phyloP scores from a whole-genome alignment of 1,284 basidiomycete species.

The Porogramme epimiltina region DNA sequence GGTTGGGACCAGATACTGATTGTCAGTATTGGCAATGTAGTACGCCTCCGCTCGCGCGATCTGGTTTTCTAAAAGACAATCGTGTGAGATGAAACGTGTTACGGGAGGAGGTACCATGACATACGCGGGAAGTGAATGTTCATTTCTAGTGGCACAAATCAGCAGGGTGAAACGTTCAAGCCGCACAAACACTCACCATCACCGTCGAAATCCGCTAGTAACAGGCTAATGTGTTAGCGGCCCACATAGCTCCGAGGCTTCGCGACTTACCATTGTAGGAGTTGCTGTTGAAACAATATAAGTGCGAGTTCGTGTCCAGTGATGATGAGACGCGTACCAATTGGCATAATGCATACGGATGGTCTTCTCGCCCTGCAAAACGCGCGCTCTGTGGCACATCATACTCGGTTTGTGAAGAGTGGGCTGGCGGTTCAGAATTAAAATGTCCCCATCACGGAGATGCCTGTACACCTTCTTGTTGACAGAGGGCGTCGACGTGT shows the following conservation, averaged over 20 bases:
- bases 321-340: slow-evolving; percentile 58
- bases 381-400: slow-evolving; percentile 97
- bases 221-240: slow-evolving; percentile 3
- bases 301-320: not conserved
- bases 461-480: slow-evolving; percentile 99
- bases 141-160: slow-evolving; percentile 71
- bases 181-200: slow-evolving; percentile 63
- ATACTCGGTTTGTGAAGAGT: slow-evolving; percentile 99
- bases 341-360: slow-evolving; percentile 99
- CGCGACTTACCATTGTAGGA: slow-evolving; percentile 86
- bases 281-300: slow-evolving; percentile 59
- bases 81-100: slow-evolving; percentile 4
- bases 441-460: slow-evolving; percentile 92
- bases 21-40: slow-evolving; percentile 97
- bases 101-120: slow-evolving; percentile 32
- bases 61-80: slow-evolving; percentile 69
- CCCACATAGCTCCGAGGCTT: not conserved
- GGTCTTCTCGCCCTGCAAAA: slow-evolving; percentile 95
- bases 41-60: slow-evolving; percentile 92
- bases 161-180: slow-evolving; percentile 12
- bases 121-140: slow-evolving; percentile 98
- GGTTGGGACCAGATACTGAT: slow-evolving; percentile 98
- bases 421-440: slow-evolving; percentile 97
- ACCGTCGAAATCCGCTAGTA: slow-evolving; percentile 95
- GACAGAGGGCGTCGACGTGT: slow-evolving; percentile 71